Percentiles rank a stretch among this genome's conserved stretches.
phyloP scores from a whole-genome alignment of 768 basidiomycete species.

The Rhizopogon vinicolor region DNA sequence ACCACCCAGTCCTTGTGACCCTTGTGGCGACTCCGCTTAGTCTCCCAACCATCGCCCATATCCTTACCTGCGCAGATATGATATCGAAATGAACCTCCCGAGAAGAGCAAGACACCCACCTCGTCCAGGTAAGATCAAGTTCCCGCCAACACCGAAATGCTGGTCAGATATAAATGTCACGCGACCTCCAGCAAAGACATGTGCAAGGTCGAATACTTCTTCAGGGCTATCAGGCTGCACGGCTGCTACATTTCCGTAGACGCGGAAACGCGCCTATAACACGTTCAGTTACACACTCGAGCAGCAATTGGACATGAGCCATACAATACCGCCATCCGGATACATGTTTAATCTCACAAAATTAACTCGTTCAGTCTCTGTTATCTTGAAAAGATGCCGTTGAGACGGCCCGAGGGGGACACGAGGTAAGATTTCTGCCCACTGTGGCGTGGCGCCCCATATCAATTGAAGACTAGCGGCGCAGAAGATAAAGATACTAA shows the following conservation, averaged over 20 bases:
- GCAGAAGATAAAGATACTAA: conserved; percentile 27
- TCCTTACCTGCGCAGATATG: conserved; percentile 50
- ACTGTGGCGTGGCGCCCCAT: conserved; percentile 39
- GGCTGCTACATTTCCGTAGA: conserved; percentile 76
- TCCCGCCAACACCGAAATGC: conserved; percentile 90
- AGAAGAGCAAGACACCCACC: conserved; percentile 33
- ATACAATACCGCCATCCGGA: conserved; percentile 95
- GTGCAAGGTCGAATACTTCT: conserved; percentile 75
- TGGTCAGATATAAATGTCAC: conserved; percentile 88
- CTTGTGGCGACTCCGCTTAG: conserved; percentile 74
- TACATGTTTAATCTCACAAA: conserved; percentile 93
- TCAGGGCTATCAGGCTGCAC: conserved; percentile 47
- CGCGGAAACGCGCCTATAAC: conserved; percentile 81
- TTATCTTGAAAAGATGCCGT: conserved; percentile 83
- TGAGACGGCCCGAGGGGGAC: conserved; percentile 76
- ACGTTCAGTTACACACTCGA: neutral
- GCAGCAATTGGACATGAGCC: neutral
- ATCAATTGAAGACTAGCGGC: neutral
- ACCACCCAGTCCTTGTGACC: conserved; percentile 92
- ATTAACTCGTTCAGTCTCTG: conserved; percentile 48
- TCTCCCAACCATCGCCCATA: conserved; percentile 99
- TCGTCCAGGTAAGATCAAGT: conserved; percentile 87
- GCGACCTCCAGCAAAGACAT: conserved; percentile 85
- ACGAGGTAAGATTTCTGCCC: conserved; percentile 75
- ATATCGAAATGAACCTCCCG: neutral